These are phyloP conservation scores for Pseudogymnoascus sp. DNA, from an alignment of 2,329 filamentous ascomycete genomes.

Conservation along the genomic window DNA sequence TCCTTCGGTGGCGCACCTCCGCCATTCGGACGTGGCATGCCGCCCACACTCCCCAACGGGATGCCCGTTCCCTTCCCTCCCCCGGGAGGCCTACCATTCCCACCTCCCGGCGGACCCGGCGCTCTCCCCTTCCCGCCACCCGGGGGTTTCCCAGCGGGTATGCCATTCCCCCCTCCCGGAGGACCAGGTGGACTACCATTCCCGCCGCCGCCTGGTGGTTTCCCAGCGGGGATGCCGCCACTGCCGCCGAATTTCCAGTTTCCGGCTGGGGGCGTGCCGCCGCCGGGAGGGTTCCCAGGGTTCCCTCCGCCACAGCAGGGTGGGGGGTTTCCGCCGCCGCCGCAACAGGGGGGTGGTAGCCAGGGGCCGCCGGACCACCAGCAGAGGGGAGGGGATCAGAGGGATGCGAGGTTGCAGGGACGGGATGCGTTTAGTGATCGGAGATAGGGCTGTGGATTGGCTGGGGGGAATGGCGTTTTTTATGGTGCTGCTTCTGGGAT, in stretches of 20 bases:
- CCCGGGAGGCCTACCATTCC: constrained; percentile 35
- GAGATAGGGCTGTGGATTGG: background rate
- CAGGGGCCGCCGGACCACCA: background rate
- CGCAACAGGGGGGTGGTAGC: background rate
- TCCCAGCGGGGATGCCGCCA: constrained; percentile 11
- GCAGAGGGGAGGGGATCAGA: background rate
- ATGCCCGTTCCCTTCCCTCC: constrained; percentile 28
- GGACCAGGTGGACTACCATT: constrained; percentile 11
- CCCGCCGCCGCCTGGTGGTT: background rate
- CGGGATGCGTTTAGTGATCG: constrained; percentile 7
- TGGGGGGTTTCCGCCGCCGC: constrained; percentile 10
- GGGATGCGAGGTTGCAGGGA: constrained; percentile 3
- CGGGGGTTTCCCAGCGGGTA: constrained; percentile 13
- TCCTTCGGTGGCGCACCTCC: constrained; percentile 35
- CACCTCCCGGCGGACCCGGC: constrained; percentile 32
- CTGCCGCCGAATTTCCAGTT: constrained; percentile 46
- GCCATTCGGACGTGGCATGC: constrained; percentile 37
- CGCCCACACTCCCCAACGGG: constrained; percentile 25
- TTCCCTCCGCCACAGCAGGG: background rate
- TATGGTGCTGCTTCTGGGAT: background rate
- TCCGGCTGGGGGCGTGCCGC: constrained; percentile 35
- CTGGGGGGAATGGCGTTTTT: background rate
- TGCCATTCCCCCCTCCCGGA: constrained; percentile 15
- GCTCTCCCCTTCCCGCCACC: constrained; percentile 10
- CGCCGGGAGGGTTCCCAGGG: constrained; percentile 22